phyloP scores from a whole-genome alignment of 1,139 yeast species.

The Pichia sp. region DNA sequence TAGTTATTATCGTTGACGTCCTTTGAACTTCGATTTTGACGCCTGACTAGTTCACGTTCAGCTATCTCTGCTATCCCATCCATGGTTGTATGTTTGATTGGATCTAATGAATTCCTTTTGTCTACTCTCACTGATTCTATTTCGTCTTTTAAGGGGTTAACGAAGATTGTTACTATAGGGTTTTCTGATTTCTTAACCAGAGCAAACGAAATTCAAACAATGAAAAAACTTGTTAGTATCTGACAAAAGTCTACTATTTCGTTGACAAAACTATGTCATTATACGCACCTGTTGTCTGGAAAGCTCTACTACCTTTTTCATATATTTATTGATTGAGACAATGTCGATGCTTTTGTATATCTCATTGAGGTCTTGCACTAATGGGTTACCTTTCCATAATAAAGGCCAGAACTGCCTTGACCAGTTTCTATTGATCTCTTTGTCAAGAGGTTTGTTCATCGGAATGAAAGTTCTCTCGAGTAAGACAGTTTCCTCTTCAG shows the following conservation, averaged over 20 bases:
- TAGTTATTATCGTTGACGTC: conserved; percentile 37
- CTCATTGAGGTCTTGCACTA: conserved; percentile 62
- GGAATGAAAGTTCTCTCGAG: conserved; percentile 42
- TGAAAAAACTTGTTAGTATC: neutral
- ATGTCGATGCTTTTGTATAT: conserved; percentile 45
- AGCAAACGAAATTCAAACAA: neutral
- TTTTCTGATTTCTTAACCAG: conserved; percentile 16
- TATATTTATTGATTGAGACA: conserved; percentile 38
- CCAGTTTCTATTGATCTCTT: conserved; percentile 64
- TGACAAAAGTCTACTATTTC: neutral
- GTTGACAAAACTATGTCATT: too few relatives aligned
- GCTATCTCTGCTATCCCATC: conserved; percentile 63
- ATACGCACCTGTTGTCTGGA: conserved; percentile 25
- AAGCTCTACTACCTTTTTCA: conserved; percentile 34
- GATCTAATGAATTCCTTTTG: conserved; percentile 36
- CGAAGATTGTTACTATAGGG: conserved; percentile 46
- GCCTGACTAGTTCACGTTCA: conserved; percentile 38
- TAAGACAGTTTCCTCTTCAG: conserved; percentile 22
- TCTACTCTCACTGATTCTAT: conserved; percentile 40
- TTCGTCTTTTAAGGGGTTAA: conserved; percentile 42
- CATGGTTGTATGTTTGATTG: conserved; percentile 73
- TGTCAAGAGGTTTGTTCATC: conserved; percentile 53
- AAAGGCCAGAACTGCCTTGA: conserved; percentile 74
- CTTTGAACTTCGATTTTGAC: conserved; percentile 24
- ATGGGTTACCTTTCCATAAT: conserved; percentile 90